Conservation (phyloP, 768 basidiomycete species). For the Termitomyces sp. region DNA sequence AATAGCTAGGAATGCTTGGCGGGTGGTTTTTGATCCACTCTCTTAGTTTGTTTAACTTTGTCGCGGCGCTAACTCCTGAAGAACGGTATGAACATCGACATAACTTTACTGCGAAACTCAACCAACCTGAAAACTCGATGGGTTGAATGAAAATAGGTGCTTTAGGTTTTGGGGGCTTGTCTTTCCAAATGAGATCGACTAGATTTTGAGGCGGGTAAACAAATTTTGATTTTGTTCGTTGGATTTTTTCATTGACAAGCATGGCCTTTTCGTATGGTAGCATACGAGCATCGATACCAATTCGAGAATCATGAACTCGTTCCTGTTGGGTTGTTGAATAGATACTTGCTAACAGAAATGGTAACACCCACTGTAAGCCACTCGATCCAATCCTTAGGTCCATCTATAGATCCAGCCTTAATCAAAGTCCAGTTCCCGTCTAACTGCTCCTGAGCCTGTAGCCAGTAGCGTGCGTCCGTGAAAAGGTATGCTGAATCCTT, state of each 20-base stretch:
- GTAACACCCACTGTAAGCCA: slow-evolving; percentile 55
- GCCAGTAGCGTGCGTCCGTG: slow-evolving; percentile 82
- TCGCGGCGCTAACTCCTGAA: slow-evolving; percentile 53
- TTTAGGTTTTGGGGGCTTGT: slow-evolving; percentile 67
- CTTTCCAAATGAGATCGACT: slow-evolving; percentile 78
- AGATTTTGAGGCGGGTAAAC: slow-evolving; percentile 82
- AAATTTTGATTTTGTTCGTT: slow-evolving; percentile 55
- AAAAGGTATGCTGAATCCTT: slow-evolving; percentile 66
- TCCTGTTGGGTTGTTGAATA: slow-evolving; percentile 14
- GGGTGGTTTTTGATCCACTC: slow-evolving; percentile 66
- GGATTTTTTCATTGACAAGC: slow-evolving; percentile 54
- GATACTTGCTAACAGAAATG: not conserved
- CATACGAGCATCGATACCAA: slow-evolving; percentile 87
- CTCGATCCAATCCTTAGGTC: slow-evolving; percentile 73
- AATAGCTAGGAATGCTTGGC: slow-evolving; percentile 57
- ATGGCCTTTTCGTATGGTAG: slow-evolving; percentile 70
- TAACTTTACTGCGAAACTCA: not conserved
- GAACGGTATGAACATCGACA: not conserved
- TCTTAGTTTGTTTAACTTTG: slow-evolving; percentile 70
- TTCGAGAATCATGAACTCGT: slow-evolving; percentile 44
- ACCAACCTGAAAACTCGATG: slow-evolving; percentile 62
- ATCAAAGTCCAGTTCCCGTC: slow-evolving; percentile 75
- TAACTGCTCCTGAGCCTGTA: slow-evolving; percentile 67
- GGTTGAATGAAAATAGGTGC: slow-evolving; percentile 66
- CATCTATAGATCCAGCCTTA: slow-evolving; percentile 46